Evolutionary conservation across 768 basidiomycete species (phyloP).

Genomic region (Mycena rosella): DNA sequence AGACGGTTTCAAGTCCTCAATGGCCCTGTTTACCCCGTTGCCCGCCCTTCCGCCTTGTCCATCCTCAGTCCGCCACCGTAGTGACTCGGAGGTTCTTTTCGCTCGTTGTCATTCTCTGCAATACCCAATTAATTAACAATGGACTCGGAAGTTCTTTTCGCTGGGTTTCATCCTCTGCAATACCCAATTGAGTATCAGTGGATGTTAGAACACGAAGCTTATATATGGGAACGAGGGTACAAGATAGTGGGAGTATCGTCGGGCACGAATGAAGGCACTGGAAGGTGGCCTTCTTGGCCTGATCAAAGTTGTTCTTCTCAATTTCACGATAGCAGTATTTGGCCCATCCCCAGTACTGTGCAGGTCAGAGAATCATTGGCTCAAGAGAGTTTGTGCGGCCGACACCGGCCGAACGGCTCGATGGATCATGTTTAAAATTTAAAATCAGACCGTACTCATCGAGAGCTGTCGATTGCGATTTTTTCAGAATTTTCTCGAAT

Average conservation of each 20-base stretch:
- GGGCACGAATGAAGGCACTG: neutral
- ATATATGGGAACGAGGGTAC: conserved; percentile 19
- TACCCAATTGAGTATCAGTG: conserved; percentile 16
- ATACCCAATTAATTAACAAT: conserved; percentile 8
- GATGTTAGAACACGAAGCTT: conserved; percentile 20
- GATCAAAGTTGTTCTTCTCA: too few relatives aligned
- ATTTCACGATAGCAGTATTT: too few relatives aligned
- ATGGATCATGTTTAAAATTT: too few relatives aligned
- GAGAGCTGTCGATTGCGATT: too few relatives aligned
- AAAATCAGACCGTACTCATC: too few relatives aligned
- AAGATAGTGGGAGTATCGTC: conserved; percentile 15
- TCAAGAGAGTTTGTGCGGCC: too few relatives aligned
- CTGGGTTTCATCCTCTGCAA: conserved; percentile 12
- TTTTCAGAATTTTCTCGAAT: too few relatives aligned
- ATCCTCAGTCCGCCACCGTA: conserved; percentile 11
- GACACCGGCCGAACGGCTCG: too few relatives aligned
- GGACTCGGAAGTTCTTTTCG: conserved; percentile 14
- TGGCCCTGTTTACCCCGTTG: conserved; percentile 13
- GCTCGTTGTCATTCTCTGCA: conserved; percentile 10
- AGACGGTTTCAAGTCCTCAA: conserved; percentile 17
- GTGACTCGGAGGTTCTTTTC: conserved; percentile 16
- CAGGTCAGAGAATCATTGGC: too few relatives aligned
- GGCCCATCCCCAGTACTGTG: too few relatives aligned
- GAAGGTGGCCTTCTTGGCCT: too few relatives aligned
- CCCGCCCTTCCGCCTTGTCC: conserved; percentile 18